Base-by-base conservation (phyloP, 1,284 basidiomycete genomes). In the Austropuccinia psidii region DNA sequence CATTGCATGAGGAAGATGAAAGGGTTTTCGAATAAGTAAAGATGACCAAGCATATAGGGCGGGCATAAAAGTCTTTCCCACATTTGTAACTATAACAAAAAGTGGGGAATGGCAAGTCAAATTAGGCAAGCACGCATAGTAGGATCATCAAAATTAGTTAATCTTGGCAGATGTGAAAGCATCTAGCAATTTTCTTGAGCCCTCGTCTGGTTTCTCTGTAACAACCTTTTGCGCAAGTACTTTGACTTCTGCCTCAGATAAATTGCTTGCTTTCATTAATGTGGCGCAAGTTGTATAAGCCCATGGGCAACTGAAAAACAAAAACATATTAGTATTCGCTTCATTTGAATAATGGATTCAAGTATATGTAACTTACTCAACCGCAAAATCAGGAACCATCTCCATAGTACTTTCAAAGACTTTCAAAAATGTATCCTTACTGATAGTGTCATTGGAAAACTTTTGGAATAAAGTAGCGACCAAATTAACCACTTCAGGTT, bases 221-320 rank as follows among this genome's bases (percentile, higher is more conserved):
- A 61, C 58, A 47, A 72, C 62, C 33, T 52, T 72, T 37, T 72
- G 27, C 0, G 37, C 31, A 4, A 72, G 29, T 17, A 37, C 27
- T 35, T 52, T 29, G 4, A 72, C 68, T 11, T 60, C 47, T 11
- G 39, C 33, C 19, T 52, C 35, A n/a, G 41, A n/a, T 24, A 72
- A 47, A n/a, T 49, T 45, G 11, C 13, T 17, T 4, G 68, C 55
- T 27, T 50, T 58, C 9, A 62, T n/a, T 15, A 72, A 27, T 27
- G 24, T 52, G 27, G 43, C 68, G 31, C 43, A 61, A 58, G 33
- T 39, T 27, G 60, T 47, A 62, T 72, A 72, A 4, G 68, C 68
- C 19, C 29, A 41, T 37, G 41, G 68, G n/a, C 24, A 27, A 52
- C 68, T 72, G 21, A 19, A 61, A n/a, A 19, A 61, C 24, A 41